Percentiles rank a stretch among this genome's conserved stretches.
Conservation (phyloP, 345 rosid species). For the Eucalyptus curtisii region DNA sequence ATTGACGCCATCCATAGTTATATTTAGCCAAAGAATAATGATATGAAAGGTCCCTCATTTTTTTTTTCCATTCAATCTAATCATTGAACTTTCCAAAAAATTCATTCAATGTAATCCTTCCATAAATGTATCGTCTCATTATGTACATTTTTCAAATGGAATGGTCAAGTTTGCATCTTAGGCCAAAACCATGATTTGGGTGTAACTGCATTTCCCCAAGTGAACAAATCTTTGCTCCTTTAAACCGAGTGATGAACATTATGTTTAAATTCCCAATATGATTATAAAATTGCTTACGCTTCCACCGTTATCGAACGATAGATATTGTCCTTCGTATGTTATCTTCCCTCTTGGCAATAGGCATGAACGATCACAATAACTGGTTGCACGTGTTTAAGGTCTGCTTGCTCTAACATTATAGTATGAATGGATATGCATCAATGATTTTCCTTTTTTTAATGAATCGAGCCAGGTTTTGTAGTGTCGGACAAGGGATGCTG, state of each 20-base stretch:
- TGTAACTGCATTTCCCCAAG: not conserved
- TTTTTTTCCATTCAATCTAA: not conserved
- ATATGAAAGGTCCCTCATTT: not conserved
- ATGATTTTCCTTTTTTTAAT: not conserved
- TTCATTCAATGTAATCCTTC: not conserved
- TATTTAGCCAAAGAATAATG: not conserved
- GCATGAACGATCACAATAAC: not conserved
- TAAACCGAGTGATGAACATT: not conserved
- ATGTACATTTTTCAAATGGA: not conserved
- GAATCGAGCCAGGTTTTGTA: conserved; percentile 12
- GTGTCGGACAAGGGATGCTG: conserved; percentile 44
- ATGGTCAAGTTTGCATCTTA: not conserved
- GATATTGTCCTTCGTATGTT: not conserved
- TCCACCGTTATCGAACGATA: not conserved
- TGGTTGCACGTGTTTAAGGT: not conserved
- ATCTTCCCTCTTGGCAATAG: not conserved
- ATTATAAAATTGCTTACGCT: not conserved
- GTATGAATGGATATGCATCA: not conserved
- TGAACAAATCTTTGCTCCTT: not conserved
- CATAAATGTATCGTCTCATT: not conserved
- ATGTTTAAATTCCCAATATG: not conserved
- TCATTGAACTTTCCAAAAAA: not conserved
- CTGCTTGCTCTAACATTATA: not conserved
- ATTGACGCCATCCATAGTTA: not conserved
- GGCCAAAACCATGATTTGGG: not conserved